Evolutionary conservation across 2,329 filamentous ascomycete genomes (phyloP).

Genomic region (Fusarium robinianum): DNA sequence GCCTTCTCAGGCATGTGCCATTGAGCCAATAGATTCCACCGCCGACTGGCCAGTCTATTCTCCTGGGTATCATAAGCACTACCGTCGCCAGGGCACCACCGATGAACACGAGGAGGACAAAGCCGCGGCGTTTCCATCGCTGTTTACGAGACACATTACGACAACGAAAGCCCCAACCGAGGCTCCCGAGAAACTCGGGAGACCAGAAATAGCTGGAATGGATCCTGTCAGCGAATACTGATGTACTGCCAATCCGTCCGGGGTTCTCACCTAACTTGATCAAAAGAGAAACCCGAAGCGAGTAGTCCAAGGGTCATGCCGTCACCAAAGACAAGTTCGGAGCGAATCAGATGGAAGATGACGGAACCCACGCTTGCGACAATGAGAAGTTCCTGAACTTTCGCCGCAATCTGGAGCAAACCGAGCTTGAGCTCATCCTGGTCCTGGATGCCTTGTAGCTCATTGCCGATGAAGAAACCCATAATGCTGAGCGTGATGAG

Average conservation of each 20-base stretch:
- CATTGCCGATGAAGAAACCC: conserved; percentile 11
- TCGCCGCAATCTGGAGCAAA: conserved; percentile 14
- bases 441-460: conserved; percentile 4
- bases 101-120: conserved; percentile 5
- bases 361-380: conserved; percentile 9
- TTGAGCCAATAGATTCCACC: conserved; percentile 17
- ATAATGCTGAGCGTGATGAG: conserved; percentile 1
- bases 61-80: conserved; percentile 18
- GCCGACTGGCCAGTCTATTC: conserved; percentile 7
- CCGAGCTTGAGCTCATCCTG: conserved; percentile 10
- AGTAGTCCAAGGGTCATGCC: conserved; percentile 16
- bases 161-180: not conserved
- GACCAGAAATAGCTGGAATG: conserved; percentile 13
- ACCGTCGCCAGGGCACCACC: conserved; percentile 6
- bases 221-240: not conserved
- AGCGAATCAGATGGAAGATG: conserved; percentile 11
- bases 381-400: conserved; percentile 19
- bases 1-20: too few species aligned
- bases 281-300: conserved; percentile 7
- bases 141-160: not conserved
- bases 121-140: not conserved
- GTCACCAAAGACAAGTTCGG: conserved; percentile 7
- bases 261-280: conserved; percentile 4
- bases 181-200: conserved; percentile 8
- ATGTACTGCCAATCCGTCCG: too few species aligned